A percentile compares a stretch with the other conserved stretches of the same genome.
Conservation (phyloP, 2,329 filamentous ascomycete genomes). For the Sporothrix humicola region DNA sequence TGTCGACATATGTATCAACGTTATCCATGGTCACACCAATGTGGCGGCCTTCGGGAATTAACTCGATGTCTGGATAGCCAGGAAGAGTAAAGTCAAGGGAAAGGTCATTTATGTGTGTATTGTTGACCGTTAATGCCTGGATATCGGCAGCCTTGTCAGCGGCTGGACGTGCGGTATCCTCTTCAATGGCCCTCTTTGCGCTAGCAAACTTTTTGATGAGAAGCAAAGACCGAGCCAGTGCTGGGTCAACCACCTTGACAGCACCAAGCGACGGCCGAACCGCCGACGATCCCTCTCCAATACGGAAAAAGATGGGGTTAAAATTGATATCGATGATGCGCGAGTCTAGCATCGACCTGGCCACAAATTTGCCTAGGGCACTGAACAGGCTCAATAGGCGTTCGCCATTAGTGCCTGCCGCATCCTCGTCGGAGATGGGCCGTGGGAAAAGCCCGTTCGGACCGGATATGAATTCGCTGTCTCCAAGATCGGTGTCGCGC, state of each 20-base stretch:
- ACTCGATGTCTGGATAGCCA: conserved; percentile 85
- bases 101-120: conserved; percentile 81
- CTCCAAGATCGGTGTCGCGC: conserved; percentile 83
- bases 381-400: conserved; percentile 88
- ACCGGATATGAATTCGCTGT: conserved; percentile 80
- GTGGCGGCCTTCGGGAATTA: conserved; percentile 75
- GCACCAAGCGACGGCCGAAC: conserved; percentile 86
- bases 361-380: conserved; percentile 95
- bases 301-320: conserved; percentile 96
- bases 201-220: conserved; percentile 84
- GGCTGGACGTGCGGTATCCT: conserved; percentile 67
- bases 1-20: conserved; percentile 85
- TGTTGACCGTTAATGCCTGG: conserved; percentile 74
- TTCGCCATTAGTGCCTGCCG: conserved; percentile 77
- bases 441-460: conserved; percentile 87
- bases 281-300: conserved; percentile 71
- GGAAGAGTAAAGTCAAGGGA: conserved; percentile 94
- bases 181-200: conserved; percentile 80
- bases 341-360: conserved; percentile 96
- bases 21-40: conserved; percentile 85
- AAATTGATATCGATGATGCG: conserved; percentile 97
- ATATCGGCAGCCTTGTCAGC: conserved; percentile 74
- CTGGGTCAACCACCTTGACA: conserved; percentile 85
- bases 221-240: conserved; percentile 82
- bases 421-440: conserved; percentile 81